Evolutionary conservation across 2,329 filamentous ascomycete species (phyloP), one percentile per base, ranked within the genome.

Genomic region (Microcyclosporella mali): DNA sequence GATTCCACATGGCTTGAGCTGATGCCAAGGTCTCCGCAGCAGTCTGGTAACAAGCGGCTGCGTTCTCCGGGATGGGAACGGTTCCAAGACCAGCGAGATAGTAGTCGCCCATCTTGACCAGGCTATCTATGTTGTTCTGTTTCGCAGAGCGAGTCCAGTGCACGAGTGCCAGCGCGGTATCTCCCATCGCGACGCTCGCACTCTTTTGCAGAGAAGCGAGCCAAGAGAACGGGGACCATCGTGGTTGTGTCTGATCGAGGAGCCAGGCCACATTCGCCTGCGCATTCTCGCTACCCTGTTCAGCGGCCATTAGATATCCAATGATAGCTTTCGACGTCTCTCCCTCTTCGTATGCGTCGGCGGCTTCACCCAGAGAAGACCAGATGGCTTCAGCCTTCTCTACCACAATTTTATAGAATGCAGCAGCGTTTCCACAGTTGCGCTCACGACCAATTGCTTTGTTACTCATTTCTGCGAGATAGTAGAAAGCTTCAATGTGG

Each of bases 31-130:
- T 88, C 60, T 98, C 92, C 0, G 89, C 89, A 1, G 92, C 92
- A 3, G 87, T 85, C 40, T 85, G 84, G 58, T 98, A 98, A 69
- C 92, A 98, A 33, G 85, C 82, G 0, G 89, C 88, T 4, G 94
- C 94, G 65, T 95, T 95, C 56, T 89, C 82, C 14, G 85, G 70
- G 52, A 94, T 85, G 0, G 71, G 57, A 6, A 49, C 14, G 3
- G 56, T 53, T 28, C 90, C 90, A 17, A 89, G 77, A 6, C 92
- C 92, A 43, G 79, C 69, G 25, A 94, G 81, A 64, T 98, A 97
- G 66, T 97, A 97, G 67, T 98, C 94, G 30, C 92, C 92, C 85
- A 97, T 95, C 69, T 98, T 98, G 52, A 98, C 85, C 50, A 95
- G 75, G 0, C 89, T 86, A 66, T 98, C 92, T 34, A 94, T 84